Conservation (phyloP, 306 rosid genomes). For the Albizia julibrissin region DNA sequence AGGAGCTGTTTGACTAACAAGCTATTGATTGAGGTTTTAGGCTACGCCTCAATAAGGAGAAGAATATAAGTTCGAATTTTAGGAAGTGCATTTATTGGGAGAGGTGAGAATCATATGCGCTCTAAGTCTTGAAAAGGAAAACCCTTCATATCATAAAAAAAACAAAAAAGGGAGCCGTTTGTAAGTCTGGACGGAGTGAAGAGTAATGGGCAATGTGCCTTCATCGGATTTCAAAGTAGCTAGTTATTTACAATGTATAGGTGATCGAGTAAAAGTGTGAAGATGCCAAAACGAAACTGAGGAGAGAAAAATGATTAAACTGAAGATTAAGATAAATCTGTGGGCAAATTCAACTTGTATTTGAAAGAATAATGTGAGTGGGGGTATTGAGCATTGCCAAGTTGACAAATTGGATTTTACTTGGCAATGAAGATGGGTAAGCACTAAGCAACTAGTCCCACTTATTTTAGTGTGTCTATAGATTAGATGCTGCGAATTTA, state of each 20-base stretch:
- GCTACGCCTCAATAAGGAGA: rapidly evolving
- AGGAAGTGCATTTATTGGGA: rapidly evolving
- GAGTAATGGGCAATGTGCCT: too few relatives aligned
- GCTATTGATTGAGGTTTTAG: too few relatives aligned
- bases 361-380: not conserved
- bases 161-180: too few relatives aligned
- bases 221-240: too few relatives aligned
- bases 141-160: too few relatives aligned
- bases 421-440: conserved; percentile 36
- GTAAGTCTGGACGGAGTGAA: too few relatives aligned
- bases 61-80: too few relatives aligned
- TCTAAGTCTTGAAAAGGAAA: too few relatives aligned
- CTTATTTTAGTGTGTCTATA: not conserved
- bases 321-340: conserved; percentile 20
- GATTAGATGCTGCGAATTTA: too few relatives aligned
- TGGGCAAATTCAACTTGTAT: not conserved
- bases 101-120: too few relatives aligned
- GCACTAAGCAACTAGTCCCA: conserved; percentile 37
- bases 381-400: not conserved
- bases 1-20: too few relatives aligned
- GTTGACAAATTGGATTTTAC: not conserved
- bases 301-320: conserved; percentile 37
- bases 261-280: not conserved
- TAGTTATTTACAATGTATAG: not conserved
- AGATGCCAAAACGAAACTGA: not conserved